Conservation (phyloP, 371 early-diverging fungal genomes). For the Mucor ambiguus region DNA sequence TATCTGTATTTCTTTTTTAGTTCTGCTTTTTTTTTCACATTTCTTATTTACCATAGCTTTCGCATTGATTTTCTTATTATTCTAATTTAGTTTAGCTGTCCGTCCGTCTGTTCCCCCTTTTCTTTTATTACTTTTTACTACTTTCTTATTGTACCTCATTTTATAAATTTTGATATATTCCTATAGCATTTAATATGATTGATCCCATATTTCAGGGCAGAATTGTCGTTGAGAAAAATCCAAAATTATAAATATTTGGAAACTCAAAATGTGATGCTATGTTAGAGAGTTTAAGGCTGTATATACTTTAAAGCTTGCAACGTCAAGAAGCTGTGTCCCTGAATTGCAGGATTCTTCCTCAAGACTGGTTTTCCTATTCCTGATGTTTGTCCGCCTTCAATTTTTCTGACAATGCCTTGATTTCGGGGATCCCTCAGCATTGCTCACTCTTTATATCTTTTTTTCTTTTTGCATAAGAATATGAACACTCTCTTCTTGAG, state of each 20-base stretch:
- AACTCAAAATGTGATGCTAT: no score
- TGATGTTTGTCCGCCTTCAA: not conserved
- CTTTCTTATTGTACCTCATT: not conserved
- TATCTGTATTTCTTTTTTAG: not conserved
- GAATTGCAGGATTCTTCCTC: not conserved
- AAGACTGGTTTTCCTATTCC: slow-evolving; percentile 3
- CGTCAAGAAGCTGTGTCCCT: not conserved
- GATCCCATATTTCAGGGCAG: not conserved
- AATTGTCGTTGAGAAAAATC: not conserved
- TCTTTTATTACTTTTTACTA: not conserved
- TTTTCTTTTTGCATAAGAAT: not conserved
- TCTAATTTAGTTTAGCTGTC: not conserved
- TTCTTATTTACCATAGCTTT: not conserved
- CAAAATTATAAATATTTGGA: not conserved
- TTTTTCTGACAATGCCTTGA: not conserved
- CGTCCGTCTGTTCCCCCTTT: slow-evolving; percentile 1
- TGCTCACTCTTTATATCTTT: not conserved
- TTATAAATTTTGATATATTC: not conserved
- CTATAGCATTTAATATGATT: not conserved
- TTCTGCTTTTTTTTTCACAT: slow-evolving; percentile 1
- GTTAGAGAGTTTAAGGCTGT: no score
- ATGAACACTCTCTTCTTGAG: not conserved
- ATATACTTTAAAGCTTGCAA: no score
- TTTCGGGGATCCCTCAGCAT: slow-evolving; percentile 1
- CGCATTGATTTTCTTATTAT: slow-evolving; percentile 6